Evolutionary conservation across 768 basidiomycete genomes (phyloP).

Genomic region (Leccinum rimulosum): DNA sequence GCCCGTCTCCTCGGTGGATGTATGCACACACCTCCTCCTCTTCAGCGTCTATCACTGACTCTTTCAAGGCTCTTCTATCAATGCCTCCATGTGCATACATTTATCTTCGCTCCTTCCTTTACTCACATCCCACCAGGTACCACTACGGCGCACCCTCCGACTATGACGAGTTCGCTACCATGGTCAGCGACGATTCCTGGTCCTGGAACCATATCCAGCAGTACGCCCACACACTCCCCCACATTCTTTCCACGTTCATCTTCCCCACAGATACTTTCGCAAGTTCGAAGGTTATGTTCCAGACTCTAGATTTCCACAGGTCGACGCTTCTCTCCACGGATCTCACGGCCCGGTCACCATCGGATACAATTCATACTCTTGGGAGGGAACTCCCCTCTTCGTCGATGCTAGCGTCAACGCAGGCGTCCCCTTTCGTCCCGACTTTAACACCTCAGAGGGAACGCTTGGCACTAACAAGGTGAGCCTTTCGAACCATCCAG

Average conservation of each 20-base stretch:
- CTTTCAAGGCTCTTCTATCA: constrained; percentile 55
- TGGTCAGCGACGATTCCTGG: constrained; percentile 57
- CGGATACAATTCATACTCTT: constrained; percentile 53
- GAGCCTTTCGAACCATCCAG: constrained; percentile 14
- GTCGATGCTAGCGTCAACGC: constrained; percentile 48
- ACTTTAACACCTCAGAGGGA: constrained; percentile 56
- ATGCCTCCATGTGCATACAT: constrained; percentile 47
- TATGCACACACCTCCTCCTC: constrained; percentile 35
- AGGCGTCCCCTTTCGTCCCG: constrained; percentile 51
- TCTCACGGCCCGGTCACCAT: constrained; percentile 54
- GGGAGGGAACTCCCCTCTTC: constrained; percentile 48
- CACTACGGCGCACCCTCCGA: constrained; percentile 68
- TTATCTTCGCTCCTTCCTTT: background rate
- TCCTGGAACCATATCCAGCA: constrained; percentile 47
- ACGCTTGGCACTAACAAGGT: constrained; percentile 64
- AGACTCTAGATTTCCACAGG: constrained; percentile 46
- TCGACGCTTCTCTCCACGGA: constrained; percentile 48
- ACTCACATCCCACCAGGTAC: constrained; percentile 30
- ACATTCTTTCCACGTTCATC: background rate
- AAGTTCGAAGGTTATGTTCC: constrained; percentile 65
- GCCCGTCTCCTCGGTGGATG: constrained; percentile 74
- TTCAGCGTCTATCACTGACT: background rate
- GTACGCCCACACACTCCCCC: constrained; percentile 30
- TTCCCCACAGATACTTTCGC: constrained; percentile 52
- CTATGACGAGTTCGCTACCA: constrained; percentile 62